phyloP scores from a whole-genome alignment of 768 basidiomycete species.

The Agrocybe pediades region DNA sequence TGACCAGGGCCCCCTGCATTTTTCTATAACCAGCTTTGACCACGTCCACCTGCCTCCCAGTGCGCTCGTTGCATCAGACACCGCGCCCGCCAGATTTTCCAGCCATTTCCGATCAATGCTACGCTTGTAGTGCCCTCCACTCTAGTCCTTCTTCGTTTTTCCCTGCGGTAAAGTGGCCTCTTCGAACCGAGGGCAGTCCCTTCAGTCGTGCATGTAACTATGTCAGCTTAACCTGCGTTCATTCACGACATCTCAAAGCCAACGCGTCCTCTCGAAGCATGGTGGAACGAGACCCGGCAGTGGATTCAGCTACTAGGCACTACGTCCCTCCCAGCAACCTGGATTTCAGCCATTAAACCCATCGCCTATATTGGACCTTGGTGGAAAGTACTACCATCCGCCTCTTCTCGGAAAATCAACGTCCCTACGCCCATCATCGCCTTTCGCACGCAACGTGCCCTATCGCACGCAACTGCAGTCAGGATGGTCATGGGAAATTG shows the following conservation, averaged over 20 bases:
- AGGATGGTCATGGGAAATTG: constrained; percentile 52
- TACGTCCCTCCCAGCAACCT: constrained; percentile 48
- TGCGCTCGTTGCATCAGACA: constrained; percentile 50
- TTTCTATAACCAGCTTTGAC: constrained; percentile 57
- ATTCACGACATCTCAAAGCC: constrained; percentile 39
- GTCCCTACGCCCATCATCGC: constrained; percentile 53
- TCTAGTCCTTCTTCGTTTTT: too few species aligned
- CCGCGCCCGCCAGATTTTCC: too few species aligned
- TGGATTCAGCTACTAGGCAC: constrained; percentile 58
- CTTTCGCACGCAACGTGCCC: constrained; percentile 68
- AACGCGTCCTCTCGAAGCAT: constrained; percentile 43
- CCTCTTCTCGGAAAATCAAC: constrained; percentile 45
- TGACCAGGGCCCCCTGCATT: constrained; percentile 54
- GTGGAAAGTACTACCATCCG: constrained; percentile 59
- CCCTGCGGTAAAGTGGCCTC: too few species aligned
- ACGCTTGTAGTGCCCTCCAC: too few species aligned
- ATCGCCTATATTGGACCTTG: constrained; percentile 56
- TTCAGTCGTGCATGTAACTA: too few species aligned
- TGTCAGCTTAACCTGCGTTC: too few species aligned
- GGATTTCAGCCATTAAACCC: constrained; percentile 53
- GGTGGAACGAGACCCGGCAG: constrained; percentile 60
- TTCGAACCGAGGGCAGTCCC: too few species aligned
- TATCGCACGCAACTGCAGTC: constrained; percentile 53
- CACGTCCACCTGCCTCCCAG: constrained; percentile 51
- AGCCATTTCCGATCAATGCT: too few species aligned